Conservation (phyloP, 768 basidiomycete species). For the Tylopilus plumbeoviolaceoides region DNA sequence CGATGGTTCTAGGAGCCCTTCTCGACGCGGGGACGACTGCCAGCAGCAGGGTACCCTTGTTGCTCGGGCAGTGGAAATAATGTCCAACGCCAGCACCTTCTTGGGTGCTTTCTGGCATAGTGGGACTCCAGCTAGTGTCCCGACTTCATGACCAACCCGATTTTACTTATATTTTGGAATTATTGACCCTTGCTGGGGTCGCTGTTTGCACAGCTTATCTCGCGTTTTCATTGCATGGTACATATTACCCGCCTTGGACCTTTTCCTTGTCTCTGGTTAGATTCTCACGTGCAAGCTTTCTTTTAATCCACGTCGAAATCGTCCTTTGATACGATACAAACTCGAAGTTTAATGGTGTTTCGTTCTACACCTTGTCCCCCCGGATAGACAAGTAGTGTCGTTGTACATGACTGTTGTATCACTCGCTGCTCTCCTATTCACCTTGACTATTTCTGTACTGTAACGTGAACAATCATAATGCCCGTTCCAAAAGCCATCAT, state of each 20-base stretch:
- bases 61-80: constrained; percentile 70
- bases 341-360: constrained; percentile 24
- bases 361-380: constrained; percentile 8
- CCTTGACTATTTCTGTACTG: neutral
- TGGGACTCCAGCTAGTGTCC: constrained; percentile 17
- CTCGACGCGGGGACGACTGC: constrained; percentile 24
- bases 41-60: constrained; percentile 44
- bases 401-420: constrained; percentile 27
- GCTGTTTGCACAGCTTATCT: neutral
- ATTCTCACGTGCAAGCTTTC: constrained; percentile 8
- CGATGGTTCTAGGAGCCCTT: constrained; percentile 23
- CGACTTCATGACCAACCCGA: constrained; percentile 16
- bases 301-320: neutral
- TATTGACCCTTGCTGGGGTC: constrained; percentile 24
- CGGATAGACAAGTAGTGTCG: constrained; percentile 4
- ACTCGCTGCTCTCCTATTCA: constrained; percentile 17
- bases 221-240: constrained; percentile 12
- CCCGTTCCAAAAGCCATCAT: constrained; percentile 57
- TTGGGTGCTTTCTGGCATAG: constrained; percentile 58
- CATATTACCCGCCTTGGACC: constrained; percentile 28
- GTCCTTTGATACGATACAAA: constrained; percentile 22
- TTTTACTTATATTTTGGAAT: constrained; percentile 33
- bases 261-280: constrained; percentile 10
- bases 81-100: constrained; percentile 74
- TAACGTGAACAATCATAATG: constrained; percentile 38